Evolutionary conservation across 148 eudicot species (phyloP).

Genomic region (Vaccinium darrowii): DNA sequence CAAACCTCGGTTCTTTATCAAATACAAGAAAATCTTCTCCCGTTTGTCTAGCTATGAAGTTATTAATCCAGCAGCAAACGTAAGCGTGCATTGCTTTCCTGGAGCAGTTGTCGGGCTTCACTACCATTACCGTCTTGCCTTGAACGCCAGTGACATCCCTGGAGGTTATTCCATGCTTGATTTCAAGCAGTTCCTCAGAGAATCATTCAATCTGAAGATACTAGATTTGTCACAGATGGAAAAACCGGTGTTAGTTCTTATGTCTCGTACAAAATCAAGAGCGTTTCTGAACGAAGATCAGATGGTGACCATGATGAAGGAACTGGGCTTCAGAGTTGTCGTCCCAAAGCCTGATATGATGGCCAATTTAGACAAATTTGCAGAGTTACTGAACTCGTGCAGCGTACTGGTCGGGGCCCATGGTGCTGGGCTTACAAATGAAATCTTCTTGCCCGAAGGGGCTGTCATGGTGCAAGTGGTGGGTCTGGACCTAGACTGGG

Average conservation of each 20-base stretch:
- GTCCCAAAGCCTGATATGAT: slow-evolving; percentile 19
- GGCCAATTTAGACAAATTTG: slow-evolving; percentile 32
- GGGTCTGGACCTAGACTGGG: slow-evolving; percentile 48
- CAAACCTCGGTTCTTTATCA: slow-evolving; percentile 27
- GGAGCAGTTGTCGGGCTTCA: slow-evolving; percentile 55
- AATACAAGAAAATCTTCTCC: slow-evolving; percentile 31
- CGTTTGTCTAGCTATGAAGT: slow-evolving; percentile 37
- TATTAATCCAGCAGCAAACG: slow-evolving; percentile 29
- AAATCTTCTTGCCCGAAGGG: slow-evolving; percentile 48
- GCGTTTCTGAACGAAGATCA: slow-evolving; percentile 38
- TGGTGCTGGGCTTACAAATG: slow-evolving; percentile 61
- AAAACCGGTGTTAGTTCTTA: slow-evolving; percentile 32
- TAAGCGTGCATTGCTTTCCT: slow-evolving; percentile 52
- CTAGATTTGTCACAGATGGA: slow-evolving; percentile 7
- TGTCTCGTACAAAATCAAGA: slow-evolving; percentile 49
- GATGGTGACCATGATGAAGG: slow-evolving; percentile 39
- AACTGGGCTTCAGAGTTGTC: slow-evolving; percentile 41
- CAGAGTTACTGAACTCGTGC: slow-evolving; percentile 37
- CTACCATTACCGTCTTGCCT: slow-evolving; percentile 36
- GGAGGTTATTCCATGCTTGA: slow-evolving; percentile 32
- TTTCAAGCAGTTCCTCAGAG: slow-evolving; percentile 39
- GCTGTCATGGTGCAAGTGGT: slow-evolving; percentile 55
- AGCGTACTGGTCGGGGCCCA: slow-evolving; percentile 56
- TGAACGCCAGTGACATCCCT: slow-evolving; percentile 33
- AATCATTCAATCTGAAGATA: slow-evolving; percentile 28